Evolutionary conservation across 2,329 filamentous ascomycete species (phyloP).

Genomic region (Ilyonectria robusta): DNA sequence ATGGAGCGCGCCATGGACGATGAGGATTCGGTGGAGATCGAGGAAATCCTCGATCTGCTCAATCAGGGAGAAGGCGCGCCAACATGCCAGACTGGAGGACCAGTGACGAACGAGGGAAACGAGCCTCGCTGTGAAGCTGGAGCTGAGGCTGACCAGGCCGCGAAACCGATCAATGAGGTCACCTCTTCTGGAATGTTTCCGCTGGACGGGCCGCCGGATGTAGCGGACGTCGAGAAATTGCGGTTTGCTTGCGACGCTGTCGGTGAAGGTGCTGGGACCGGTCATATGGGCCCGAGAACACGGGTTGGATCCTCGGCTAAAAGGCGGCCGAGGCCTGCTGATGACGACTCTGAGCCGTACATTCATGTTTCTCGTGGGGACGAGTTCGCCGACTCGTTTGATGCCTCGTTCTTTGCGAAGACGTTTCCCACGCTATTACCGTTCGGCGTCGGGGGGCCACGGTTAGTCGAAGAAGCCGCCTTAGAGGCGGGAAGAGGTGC

Average conservation of each 20-base stretch:
- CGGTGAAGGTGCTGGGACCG: not conserved
- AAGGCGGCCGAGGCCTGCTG: not conserved
- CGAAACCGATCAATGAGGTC: not conserved
- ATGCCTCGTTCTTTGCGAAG: constrained; percentile 31
- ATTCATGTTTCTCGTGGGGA: constrained; percentile 26
- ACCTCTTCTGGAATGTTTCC: constrained; percentile 10
- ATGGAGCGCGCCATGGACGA: no score
- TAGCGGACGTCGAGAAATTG: not conserved
- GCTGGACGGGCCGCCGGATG: constrained; percentile 1
- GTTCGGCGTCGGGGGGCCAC: constrained; percentile 27
- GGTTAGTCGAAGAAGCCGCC: constrained; percentile 4
- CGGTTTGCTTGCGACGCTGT: not conserved
- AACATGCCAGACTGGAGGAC: no score
- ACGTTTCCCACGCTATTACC: constrained; percentile 33
- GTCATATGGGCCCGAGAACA: not conserved
- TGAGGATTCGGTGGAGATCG: no score
- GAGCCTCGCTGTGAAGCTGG: not conserved
- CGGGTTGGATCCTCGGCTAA: constrained; percentile 13
- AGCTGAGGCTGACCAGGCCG: not conserved
- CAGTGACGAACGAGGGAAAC: not conserved
- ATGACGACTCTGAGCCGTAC: not conserved
- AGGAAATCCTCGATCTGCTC: no score
- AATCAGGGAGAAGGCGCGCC: not conserved
- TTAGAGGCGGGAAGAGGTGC: not conserved
- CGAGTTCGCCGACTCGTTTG: constrained; percentile 30